A percentile compares a stretch with the other conserved stretches of the same genome.
phyloP scores from a whole-genome alignment of 2,329 filamentous ascomycete species.

The Macrophomina tecta region DNA sequence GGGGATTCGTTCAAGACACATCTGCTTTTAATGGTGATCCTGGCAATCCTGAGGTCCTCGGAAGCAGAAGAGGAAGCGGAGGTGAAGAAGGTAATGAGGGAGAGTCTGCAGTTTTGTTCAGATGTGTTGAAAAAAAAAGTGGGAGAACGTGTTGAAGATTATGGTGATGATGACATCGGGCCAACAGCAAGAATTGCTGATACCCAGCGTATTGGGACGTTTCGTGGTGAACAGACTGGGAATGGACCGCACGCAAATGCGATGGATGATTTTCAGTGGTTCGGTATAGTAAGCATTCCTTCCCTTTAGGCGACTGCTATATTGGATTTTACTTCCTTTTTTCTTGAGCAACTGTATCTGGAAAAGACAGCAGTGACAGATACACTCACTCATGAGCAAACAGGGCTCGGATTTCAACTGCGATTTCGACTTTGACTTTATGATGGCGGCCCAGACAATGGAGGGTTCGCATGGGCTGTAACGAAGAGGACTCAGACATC shows the following conservation, averaged over 20 bases:
- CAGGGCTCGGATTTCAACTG: neutral
- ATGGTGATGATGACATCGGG: neutral
- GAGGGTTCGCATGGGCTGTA: neutral
- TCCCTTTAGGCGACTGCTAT: too few relatives aligned
- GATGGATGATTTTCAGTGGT: neutral
- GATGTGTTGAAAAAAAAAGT: neutral
- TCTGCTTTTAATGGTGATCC: neutral
- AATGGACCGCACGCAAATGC: neutral
- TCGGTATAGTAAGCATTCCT: neutral
- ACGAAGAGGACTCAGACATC: too few relatives aligned
- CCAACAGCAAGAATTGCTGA: too few relatives aligned
- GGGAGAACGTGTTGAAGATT: neutral
- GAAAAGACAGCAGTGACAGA: too few relatives aligned
- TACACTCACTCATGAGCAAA: neutral
- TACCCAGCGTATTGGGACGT: too few relatives aligned
- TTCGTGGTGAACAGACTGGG: neutral
- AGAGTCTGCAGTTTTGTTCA: neutral
- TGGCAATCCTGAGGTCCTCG: neutral
- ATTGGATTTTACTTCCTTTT: too few relatives aligned
- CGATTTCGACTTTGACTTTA: neutral
- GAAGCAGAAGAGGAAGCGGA: neutral
- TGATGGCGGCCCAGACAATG: neutral
- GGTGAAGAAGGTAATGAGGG: neutral
- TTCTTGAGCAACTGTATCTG: too few relatives aligned
- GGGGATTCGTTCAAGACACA: neutral